phyloP scores from a whole-genome alignment of 2,329 filamentous ascomycete genomes.

The Ophiostoma australiae region DNA sequence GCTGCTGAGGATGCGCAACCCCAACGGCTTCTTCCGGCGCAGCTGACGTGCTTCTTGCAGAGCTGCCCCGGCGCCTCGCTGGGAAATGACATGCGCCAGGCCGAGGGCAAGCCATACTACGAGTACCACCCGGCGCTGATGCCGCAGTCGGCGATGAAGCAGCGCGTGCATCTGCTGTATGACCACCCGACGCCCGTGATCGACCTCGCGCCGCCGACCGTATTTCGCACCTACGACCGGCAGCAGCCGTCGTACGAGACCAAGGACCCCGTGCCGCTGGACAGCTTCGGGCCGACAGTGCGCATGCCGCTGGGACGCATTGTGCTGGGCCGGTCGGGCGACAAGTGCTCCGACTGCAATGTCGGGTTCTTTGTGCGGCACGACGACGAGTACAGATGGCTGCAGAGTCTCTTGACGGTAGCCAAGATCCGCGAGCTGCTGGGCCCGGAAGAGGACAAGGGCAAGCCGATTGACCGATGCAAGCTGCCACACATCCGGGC shows the following conservation, averaged over 20 bases:
- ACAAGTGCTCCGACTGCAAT: constrained; percentile 39
- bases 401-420: constrained; percentile 37
- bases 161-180: constrained; percentile 29
- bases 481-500: constrained; percentile 25
- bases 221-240: constrained; percentile 27
- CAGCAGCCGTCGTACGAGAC: constrained; percentile 30
- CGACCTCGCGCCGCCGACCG: constrained; percentile 28
- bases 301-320: constrained; percentile 33
- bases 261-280: constrained; percentile 24
- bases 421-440: constrained; percentile 27
- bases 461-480: constrained; percentile 27
- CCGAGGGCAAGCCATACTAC: constrained; percentile 30
- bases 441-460: constrained; percentile 27
- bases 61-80: constrained; percentile 30
- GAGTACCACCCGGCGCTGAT: constrained; percentile 31
- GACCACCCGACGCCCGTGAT: constrained; percentile 27
- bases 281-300: constrained; percentile 30
- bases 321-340: constrained; percentile 37
- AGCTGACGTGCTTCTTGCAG: constrained; percentile 31
- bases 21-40: constrained; percentile 29
- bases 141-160: constrained; percentile 30
- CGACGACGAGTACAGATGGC: constrained; percentile 40
- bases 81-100: constrained; percentile 31
- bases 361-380: constrained; percentile 40
- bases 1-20: constrained; percentile 27